Conservation (phyloP, 805 yeast genomes). For the Candida verbasci region DNA sequence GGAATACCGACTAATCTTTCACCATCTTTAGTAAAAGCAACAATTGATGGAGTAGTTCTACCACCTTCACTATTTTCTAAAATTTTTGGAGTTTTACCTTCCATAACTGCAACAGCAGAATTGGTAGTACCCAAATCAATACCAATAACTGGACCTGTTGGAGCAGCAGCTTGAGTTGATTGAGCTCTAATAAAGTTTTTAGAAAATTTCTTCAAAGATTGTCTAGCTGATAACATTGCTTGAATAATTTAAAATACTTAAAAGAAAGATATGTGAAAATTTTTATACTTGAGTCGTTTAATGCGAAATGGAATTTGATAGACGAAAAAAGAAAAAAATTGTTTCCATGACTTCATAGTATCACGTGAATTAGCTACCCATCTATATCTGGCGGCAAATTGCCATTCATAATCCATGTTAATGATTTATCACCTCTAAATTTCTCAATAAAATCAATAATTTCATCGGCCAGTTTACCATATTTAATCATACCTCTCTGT, state of each 20-base stretch:
- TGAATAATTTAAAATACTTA: neutral
- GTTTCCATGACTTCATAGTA: too few relatives aligned
- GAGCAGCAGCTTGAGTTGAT: slow-evolving; percentile 31
- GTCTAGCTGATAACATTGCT: slow-evolving; percentile 41
- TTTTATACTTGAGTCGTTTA: slow-evolving; percentile 6
- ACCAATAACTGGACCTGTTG: slow-evolving; percentile 64
- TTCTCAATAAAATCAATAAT: slow-evolving; percentile 38
- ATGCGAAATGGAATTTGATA: too few relatives aligned
- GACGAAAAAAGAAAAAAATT: too few relatives aligned
- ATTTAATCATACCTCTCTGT: slow-evolving; percentile 37
- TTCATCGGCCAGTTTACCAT: slow-evolving; percentile 36
- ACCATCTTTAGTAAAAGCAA: slow-evolving; percentile 88
- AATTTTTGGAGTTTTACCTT: slow-evolving; percentile 71
- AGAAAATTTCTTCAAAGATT: slow-evolving; percentile 31
- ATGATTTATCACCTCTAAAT: slow-evolving; percentile 37
- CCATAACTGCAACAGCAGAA: slow-evolving; percentile 85
- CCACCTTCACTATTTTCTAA: slow-evolving; percentile 76
- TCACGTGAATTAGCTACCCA: too few relatives aligned
- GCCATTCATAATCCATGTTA: slow-evolving; percentile 47
- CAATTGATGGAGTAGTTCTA: slow-evolving; percentile 86
- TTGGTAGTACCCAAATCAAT: slow-evolving; percentile 87
- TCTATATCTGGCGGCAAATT: slow-evolving; percentile 33
- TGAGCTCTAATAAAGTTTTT: slow-evolving; percentile 21
- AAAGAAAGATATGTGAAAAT: slow-evolving; percentile 3
- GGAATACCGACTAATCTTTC: slow-evolving; percentile 91